Evolutionary conservation across 2,329 filamentous ascomycete species (phyloP).

Genomic region (Microascus cirrosus): DNA sequence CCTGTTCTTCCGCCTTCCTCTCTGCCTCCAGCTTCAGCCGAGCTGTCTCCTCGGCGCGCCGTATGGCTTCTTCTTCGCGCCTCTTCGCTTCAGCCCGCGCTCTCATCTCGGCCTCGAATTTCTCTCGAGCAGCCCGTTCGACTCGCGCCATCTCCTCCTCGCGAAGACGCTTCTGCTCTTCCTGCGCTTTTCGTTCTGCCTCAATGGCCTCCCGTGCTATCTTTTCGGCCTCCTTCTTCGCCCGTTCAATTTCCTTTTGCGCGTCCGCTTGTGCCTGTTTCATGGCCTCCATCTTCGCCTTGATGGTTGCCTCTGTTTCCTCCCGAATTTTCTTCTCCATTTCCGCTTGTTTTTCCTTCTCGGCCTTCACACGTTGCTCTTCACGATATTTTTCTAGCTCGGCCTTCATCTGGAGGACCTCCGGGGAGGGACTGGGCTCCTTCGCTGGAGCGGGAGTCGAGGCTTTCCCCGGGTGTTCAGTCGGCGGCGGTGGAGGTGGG

Average conservation of each 20-base stretch:
- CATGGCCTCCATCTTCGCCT: slow-evolving; percentile 27
- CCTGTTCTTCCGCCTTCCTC: slow-evolving; percentile 28
- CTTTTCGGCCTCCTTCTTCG: slow-evolving; percentile 22
- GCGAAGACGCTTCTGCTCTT: slow-evolving; percentile 24
- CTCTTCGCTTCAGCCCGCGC: slow-evolving; percentile 30
- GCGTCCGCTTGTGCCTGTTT: slow-evolving; percentile 32
- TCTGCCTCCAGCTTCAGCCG: slow-evolving; percentile 25
- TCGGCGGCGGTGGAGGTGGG: slow-evolving; percentile 29
- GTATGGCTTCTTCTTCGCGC: slow-evolving; percentile 24
- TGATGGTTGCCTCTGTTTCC: slow-evolving; percentile 33
- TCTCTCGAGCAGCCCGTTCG: slow-evolving; percentile 20
- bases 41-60: slow-evolving; percentile 31
- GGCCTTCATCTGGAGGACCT: slow-evolving; percentile 50
- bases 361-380: slow-evolving; percentile 31
- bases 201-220: slow-evolving; percentile 30
- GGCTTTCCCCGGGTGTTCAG: slow-evolving; percentile 18
- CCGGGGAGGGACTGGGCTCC: slow-evolving; percentile 27
- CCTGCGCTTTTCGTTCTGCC: slow-evolving; percentile 22
- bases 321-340: slow-evolving; percentile 31
- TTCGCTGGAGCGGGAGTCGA: slow-evolving; percentile 27
- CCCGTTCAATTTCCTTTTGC: slow-evolving; percentile 22
- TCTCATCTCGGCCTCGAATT: slow-evolving; percentile 27
- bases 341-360: slow-evolving; percentile 30
- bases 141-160: slow-evolving; percentile 22
- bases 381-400: slow-evolving; percentile 41